These are phyloP conservation scores for Glycine soja DNA, from an alignment of 306 rosid species.

Conservation along the genomic window DNA sequence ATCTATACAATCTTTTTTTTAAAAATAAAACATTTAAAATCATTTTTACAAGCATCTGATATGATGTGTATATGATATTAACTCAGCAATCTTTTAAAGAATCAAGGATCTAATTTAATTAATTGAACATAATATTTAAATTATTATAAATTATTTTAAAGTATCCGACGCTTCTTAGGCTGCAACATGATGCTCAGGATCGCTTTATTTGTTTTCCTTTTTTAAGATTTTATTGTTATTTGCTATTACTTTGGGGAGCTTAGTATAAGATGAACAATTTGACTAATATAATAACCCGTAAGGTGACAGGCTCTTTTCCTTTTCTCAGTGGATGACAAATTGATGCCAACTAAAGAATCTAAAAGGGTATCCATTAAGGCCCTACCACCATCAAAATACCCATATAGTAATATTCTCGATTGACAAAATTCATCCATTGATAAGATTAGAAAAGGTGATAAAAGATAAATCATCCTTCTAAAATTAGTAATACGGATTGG, in stretches of 20 bases:
- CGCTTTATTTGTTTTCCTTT: not conserved
- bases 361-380: slow-evolving; percentile 19
- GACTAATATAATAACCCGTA: not conserved
- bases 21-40: too few relatives aligned
- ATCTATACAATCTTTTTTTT: too few relatives aligned
- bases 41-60: not conserved
- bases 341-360: slow-evolving; percentile 49
- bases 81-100: not conserved
- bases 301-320: slow-evolving; percentile 2
- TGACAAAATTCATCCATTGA: not conserved
- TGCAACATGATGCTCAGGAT: not conserved
- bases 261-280: not conserved
- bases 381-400: slow-evolving; percentile 33
- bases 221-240: not conserved
- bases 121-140: too few relatives aligned
- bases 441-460: not conserved
- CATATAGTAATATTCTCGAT: not conserved
- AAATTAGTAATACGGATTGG: not conserved
- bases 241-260: slow-evolving; percentile 26
- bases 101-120: too few relatives aligned
- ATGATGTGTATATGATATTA: not conserved
- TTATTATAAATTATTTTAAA: too few relatives aligned
- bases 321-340: slow-evolving; percentile 39
- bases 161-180: not conserved
- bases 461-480: not conserved